Base-by-base conservation (phyloP, 192 early-diverging fungal species). In the Phlyctochytrium planicorne region DNA sequence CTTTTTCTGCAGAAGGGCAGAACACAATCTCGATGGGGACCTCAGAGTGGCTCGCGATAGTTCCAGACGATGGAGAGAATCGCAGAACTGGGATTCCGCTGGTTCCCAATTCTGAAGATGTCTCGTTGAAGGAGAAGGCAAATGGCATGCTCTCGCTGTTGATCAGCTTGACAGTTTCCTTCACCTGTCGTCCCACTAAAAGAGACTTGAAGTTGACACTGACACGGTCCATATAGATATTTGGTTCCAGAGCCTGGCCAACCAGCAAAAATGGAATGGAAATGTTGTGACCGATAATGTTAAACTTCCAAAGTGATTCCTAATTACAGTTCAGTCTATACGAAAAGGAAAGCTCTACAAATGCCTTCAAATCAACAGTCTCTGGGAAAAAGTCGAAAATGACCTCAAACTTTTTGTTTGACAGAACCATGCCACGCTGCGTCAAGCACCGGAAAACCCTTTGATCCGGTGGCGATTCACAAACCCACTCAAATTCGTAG, bases 141-240 rank as follows among this genome's bases (percentile, higher is more conserved):
- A 86, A 87, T 31, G 84, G 77, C 24, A 78, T 74, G 2, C 40
- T 56, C 60, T 87, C 86, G 61, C 69, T 80, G 63, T 87, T 87
- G 52, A 83, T 56, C 1, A 87, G 68, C 29, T 79, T 69, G 10
- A 87, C 77, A 2, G 70, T 68, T 68, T 87, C 86, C 59, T 83
- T 83, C 4, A 75, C 71, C 57, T 81, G 74, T 57, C 81, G 71
- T 1, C 86, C 84, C 37, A 87, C 80, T 23, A 87, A 68, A 0
- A 87, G 68, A 4, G 86, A 79, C 53, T 81, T 87, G 72, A 87
- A 87, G 59, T 84, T 87, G 25, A 87, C 66, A 32, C 76, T 74
- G 10, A 78, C 60, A 14, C 69, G 66, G 40, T 87, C 81, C 65
- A 87, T 73, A 60, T 73, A 82, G 3, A 87, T 69, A 52, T 83